These are phyloP conservation scores for Solanum chilense DNA, from an alignment of 257 asterid genomes.

Conservation along the genomic window DNA sequence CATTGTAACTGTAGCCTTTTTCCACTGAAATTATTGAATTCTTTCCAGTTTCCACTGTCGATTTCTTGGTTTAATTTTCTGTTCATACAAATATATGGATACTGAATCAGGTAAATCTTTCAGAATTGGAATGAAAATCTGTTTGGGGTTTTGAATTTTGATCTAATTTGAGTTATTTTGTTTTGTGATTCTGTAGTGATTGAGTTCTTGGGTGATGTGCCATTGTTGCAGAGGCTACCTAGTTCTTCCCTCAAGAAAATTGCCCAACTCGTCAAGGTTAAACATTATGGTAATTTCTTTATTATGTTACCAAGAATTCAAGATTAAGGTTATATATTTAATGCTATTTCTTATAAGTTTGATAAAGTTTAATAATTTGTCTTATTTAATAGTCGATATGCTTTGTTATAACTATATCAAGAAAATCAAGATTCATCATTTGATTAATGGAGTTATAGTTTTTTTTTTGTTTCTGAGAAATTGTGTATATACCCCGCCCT, in stretches of 20 bases:
- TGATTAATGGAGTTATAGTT: neutral
- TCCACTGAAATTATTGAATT: neutral
- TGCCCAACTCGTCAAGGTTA: conserved; percentile 52
- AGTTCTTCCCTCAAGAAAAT: conserved; percentile 62
- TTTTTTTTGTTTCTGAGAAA: neutral
- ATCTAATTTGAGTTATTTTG: neutral
- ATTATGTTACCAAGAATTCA: neutral
- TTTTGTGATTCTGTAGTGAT: conserved; percentile 36
- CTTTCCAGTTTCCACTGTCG: neutral
- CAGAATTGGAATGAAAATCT: neutral
- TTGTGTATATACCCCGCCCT: neutral
- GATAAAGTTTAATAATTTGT: neutral
- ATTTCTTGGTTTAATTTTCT: neutral
- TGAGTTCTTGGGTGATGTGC: conserved; percentile 84
- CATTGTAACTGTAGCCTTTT: neutral
- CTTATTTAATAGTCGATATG: neutral
- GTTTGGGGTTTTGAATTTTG: neutral
- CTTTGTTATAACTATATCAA: neutral
- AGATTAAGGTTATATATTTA: neutral
- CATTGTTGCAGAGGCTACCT: conserved; percentile 86
- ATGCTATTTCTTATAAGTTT: neutral
- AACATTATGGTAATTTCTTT: conserved; percentile 38
- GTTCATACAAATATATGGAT: neutral
- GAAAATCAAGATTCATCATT: neutral
- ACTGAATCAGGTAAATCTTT: conserved; percentile 1